Base-by-base conservation (phyloP, 225 moss, liverwort and hornwort genomes). In the Pleurozium schreberi region DNA sequence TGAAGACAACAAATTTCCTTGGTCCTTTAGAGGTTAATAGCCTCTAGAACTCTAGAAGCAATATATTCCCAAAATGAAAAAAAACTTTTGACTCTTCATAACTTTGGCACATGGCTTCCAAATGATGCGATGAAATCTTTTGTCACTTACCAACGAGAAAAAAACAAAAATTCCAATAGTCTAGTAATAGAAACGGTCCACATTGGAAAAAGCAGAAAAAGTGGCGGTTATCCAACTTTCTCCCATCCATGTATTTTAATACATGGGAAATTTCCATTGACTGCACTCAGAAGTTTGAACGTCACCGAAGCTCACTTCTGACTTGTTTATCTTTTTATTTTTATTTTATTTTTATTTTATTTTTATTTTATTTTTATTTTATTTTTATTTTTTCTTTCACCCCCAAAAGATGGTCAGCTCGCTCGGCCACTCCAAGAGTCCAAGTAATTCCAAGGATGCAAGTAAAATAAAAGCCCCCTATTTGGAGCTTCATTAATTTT, bases 91-190 rank as follows among this genome's bases (percentile, higher is more conserved):
- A 58, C 27, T 30, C 43, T 19, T 27, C 4, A 2, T 60, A 43
- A 43, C 43, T 60, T 60, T 81, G 9, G 20, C 61, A 61, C 21
- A 61, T 61, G 43, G 14, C 31, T 43, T 21, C 5, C 9, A 19
- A 61, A 81, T 81, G 43, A 40, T 81, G 14, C 7, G 30, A 42
- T 13, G 19, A 31, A 30, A 42, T 14, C 8, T 81, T 30, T 43
- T 57, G 0, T 15, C 20, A 8, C 80, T 20, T 81, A 60, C 4
- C 4, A 28, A 43, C 3, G 6, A 21, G 3, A 6, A 3, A 26
- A n/a, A 28, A 27, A 12, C 0, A 59, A 26, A 11, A 12, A 5
- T 43, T 43, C 0, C 6, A 5, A 13, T 6, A 20, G 2, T 61
- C 14, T 31, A 43, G 61, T 6, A 30, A 13, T 61, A 31, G 43